Evolutionary conservation across 106 monocot species (phyloP), one percentile per base, ranked within the genome.

Genomic region (Cymbidium sinense): DNA sequence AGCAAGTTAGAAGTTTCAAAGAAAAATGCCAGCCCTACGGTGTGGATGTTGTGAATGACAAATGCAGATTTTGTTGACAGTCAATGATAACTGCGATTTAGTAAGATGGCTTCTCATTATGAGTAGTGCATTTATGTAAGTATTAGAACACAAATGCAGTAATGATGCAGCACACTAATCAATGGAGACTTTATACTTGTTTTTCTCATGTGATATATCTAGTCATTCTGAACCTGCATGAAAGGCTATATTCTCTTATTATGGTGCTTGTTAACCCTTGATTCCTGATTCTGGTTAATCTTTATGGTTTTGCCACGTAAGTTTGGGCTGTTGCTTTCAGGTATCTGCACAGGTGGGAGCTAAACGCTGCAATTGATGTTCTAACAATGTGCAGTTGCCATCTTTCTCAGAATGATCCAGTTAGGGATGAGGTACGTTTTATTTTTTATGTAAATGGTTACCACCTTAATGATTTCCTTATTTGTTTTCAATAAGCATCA

Each of bases 311-410:
- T 74, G 21, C 2, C 28, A 28, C 28, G 2, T 3, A 44, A 28
- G 8, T 74, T 74, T 44, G 18, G 1, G 25, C 35, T 74, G 43
- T 39, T 13, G 47, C 7, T 74, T 47, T 74, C 77, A 96, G 96
- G 81, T 87, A 91, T 78, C 81, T 96, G 74, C 86, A 80, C 39
- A 76, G 76, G n/a, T 96, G 96, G 96, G 90, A 93, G 65, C 82
- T 93, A 43, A 85, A 87, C 91, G 88, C 87, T 84, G 89, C 91
- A 80, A 83, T 86, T 62, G 89, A 96, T 78, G 96, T 96, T 79
- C 89, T 96, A 51, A 91, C 86, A 39, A 93, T 96, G 96, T 93
- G 93, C 58, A 84, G 78, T 82, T 96, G 93, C 79, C 96, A 96
- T 79, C 77, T 96, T 71, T 80, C 89, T 76, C 88, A 78, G 75